Conservation (phyloP, 2,329 filamentous ascomycete species). For the Aaosphaeria arxii region DNA sequence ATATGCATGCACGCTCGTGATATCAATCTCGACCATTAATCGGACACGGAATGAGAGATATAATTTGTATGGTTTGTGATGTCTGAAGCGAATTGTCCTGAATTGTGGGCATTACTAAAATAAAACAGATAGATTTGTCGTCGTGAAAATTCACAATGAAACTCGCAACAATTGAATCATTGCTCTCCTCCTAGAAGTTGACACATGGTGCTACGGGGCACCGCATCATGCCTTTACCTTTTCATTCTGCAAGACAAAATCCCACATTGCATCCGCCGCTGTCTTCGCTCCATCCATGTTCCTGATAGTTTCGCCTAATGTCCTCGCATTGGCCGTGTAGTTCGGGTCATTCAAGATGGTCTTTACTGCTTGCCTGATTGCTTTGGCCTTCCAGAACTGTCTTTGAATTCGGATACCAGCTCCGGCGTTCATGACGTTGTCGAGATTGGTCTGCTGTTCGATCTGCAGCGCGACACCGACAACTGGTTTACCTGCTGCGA, state of each 20-base stretch:
- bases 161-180: too few relatives aligned
- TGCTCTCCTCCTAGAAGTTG: too few relatives aligned
- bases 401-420: conserved; percentile 28
- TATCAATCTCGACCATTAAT: too few relatives aligned
- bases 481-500: conserved; percentile 28
- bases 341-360: conserved; percentile 21
- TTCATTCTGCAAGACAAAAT: conserved; percentile 21
- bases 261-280: conserved; percentile 30
- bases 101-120: too few relatives aligned
- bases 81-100: too few relatives aligned
- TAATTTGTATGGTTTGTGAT: too few relatives aligned
- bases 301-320: conserved; percentile 21
- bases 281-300: conserved; percentile 28
- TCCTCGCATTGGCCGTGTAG: conserved; percentile 21
- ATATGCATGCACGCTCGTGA: too few relatives aligned
- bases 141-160: too few relatives aligned
- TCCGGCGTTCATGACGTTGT: conserved; percentile 31
- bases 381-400: conserved; percentile 25
- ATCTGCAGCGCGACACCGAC: conserved; percentile 31
- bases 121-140: too few relatives aligned
- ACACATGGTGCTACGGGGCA: too few relatives aligned
- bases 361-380: conserved; percentile 20
- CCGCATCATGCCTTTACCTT: too few relatives aligned
- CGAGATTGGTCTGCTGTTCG: conserved; percentile 33
- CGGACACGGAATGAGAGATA: too few relatives aligned